Evolutionary conservation across 129 eudicot species (phyloP).

Genomic region (Flaveria ramosissima): DNA sequence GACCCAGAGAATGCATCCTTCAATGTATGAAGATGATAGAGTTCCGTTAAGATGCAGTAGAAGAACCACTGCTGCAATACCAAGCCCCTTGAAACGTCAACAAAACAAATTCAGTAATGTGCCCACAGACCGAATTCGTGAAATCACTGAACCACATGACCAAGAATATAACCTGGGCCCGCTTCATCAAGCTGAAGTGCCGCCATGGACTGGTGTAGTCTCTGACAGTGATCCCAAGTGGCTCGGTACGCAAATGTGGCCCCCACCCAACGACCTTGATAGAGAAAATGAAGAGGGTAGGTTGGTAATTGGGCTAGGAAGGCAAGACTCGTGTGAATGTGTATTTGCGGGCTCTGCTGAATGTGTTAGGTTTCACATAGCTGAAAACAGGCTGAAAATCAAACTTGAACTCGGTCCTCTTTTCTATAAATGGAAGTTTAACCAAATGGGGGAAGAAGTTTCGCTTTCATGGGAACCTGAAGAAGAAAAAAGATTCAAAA

Average conservation of each 20-base stretch:
- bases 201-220: slow-evolving; percentile 64
- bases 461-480: slow-evolving; percentile 82
- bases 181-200: slow-evolving; percentile 57
- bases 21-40: slow-evolving; percentile 65
- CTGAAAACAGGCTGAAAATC: slow-evolving; percentile 64
- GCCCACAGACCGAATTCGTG: slow-evolving; percentile 5
- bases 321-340: slow-evolving; percentile 54
- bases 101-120: slow-evolving; percentile 12
- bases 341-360: slow-evolving; percentile 53
- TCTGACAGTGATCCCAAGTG: slow-evolving; percentile 68
- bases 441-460: slow-evolving; percentile 88
- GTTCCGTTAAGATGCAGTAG: slow-evolving; percentile 40
- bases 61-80: slow-evolving; percentile 42
- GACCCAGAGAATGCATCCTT: slow-evolving; percentile 69
- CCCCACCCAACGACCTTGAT: slow-evolving; percentile 38
- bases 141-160: slow-evolving; percentile 14
- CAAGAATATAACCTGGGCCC: slow-evolving; percentile 54
- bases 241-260: slow-evolving; percentile 75
- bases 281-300: neutral
- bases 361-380: slow-evolving; percentile 79
- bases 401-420: slow-evolving; percentile 57
- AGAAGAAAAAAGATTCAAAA: slow-evolving; percentile 74
- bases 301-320: slow-evolving; percentile 51
- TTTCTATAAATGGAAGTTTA: slow-evolving; percentile 71
- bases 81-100: slow-evolving; percentile 35